A percentile compares a stretch with the other conserved stretches of the same genome.
Evolutionary conservation across 1,284 basidiomycete species (phyloP).

Genomic region (Agroathelia rolfsii): DNA sequence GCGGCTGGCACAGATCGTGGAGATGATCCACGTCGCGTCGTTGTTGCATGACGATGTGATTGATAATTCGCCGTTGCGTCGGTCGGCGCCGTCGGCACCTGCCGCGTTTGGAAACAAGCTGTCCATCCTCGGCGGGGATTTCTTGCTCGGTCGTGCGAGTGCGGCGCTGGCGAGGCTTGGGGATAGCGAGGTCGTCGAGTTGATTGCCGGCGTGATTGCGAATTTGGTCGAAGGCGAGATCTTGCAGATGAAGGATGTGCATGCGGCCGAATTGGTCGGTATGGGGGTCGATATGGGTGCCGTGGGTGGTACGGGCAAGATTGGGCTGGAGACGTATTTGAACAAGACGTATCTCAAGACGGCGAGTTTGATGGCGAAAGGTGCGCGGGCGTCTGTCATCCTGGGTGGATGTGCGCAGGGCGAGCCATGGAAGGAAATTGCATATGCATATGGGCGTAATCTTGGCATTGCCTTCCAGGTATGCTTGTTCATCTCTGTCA

Average conservation of each 20-base stretch:
- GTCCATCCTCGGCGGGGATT: slow-evolving; percentile 90
- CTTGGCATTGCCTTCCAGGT: slow-evolving; percentile 94
- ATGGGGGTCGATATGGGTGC: slow-evolving; percentile 13
- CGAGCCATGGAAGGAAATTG: slow-evolving; percentile 85
- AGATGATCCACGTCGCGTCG: slow-evolving; percentile 98
- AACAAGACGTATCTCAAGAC: slow-evolving; percentile 96
- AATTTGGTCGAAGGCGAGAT: slow-evolving; percentile 98
- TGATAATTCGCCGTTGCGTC: slow-evolving; percentile 76
- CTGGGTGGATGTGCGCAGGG: slow-evolving; percentile 80
- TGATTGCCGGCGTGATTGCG: slow-evolving; percentile 86
- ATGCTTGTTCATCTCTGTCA: slow-evolving; percentile 12
- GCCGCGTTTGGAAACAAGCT: slow-evolving; percentile 93
- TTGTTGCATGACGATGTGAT: slow-evolving; percentile 94
- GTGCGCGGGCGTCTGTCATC: slow-evolving; percentile 79
- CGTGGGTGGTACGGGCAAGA: slow-evolving; percentile 17
- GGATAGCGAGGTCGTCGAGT: slow-evolving; percentile 83
- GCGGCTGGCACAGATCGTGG: slow-evolving; percentile 90
- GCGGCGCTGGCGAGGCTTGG: slow-evolving; percentile 84
- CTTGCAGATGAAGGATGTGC: slow-evolving; percentile 65
- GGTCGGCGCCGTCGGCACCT: slow-evolving; percentile 79
- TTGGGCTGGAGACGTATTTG: slow-evolving; percentile 60
- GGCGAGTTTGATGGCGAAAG: slow-evolving; percentile 93
- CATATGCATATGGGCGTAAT: slow-evolving; percentile 87
- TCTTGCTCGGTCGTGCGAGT: slow-evolving; percentile 86
- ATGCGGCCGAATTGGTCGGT: slow-evolving; percentile 23